Evolutionary conservation across 345 rosid genomes (phyloP).

Genomic region (Eucalyptus melliodora): DNA sequence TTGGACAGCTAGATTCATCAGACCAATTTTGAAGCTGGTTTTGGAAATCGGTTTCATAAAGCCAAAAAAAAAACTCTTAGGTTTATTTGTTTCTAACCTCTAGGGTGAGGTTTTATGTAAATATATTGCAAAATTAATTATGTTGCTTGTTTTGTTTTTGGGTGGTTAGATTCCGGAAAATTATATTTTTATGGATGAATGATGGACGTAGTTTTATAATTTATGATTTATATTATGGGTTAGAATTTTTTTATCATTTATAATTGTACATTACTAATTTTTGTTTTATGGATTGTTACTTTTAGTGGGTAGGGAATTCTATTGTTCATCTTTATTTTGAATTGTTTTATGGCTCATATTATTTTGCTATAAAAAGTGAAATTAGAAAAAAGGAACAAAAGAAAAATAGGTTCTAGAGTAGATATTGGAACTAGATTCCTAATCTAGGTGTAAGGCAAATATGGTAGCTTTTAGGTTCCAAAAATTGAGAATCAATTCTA

Average conservation of each 20-base stretch:
- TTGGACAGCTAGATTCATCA: fast-evolving
- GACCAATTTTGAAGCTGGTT: not conserved
- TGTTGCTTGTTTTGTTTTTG: not conserved
- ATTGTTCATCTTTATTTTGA: not conserved
- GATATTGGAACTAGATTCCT: not conserved
- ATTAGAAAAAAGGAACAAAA: not conserved
- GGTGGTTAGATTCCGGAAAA: not conserved
- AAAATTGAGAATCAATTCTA: not conserved
- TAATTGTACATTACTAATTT: not conserved
- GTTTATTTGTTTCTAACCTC: not conserved
- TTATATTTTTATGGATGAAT: not conserved
- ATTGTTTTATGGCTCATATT: not conserved
- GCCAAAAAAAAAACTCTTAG: not conserved
- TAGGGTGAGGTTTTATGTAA: not conserved
- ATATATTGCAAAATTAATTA: not conserved
- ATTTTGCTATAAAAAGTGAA: no score
- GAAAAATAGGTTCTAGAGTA: not conserved
- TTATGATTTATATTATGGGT: not conserved
- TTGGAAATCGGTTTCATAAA: not conserved
- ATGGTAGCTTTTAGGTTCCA: not conserved
- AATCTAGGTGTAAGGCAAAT: not conserved
- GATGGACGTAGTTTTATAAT: not conserved
- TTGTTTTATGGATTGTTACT: not conserved
- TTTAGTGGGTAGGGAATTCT: not conserved
- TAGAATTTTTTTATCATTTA: no score